Percentiles rank a stretch among this genome's conserved stretches.
Evolutionary conservation across 768 basidiomycete species (phyloP).

Genomic region (Strobilomyces echinocephalus): DNA sequence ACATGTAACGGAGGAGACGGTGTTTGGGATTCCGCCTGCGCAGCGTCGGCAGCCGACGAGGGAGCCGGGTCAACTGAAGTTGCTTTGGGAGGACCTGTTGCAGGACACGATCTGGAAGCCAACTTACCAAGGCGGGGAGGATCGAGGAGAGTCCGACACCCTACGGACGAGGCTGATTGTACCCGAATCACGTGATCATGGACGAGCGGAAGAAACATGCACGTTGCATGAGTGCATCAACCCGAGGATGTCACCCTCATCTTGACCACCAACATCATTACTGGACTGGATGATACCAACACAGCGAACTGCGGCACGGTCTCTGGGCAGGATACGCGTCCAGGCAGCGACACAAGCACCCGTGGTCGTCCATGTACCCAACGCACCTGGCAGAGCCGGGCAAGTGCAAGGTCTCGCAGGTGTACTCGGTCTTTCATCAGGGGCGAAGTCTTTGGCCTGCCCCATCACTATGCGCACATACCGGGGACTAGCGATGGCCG

Average conservation of each 20-base stretch:
- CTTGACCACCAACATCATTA: no score
- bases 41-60: constrained; percentile 34
- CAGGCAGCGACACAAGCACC: constrained; percentile 10
- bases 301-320: constrained; percentile 25
- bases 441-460: background rate
- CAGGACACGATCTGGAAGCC: constrained; percentile 57
- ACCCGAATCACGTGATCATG: constrained; percentile 16
- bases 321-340: constrained; percentile 20
- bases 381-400: background rate
- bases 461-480: background rate
- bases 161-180: constrained; percentile 19
- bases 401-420: constrained; percentile 6
- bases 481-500: constrained; percentile 17
- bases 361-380: constrained; percentile 3
- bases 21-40: constrained; percentile 65
- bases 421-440: background rate
- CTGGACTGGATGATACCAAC: constrained; percentile 26
- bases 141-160: constrained; percentile 69
- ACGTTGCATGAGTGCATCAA: background rate
- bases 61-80: constrained; percentile 36
- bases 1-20: constrained; percentile 52
- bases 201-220: constrained; percentile 26
- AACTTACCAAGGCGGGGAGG: constrained; percentile 43
- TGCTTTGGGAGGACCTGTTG: constrained; percentile 60
- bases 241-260: no score